Conservation (phyloP, 2,329 filamentous ascomycete genomes). For the Beauveria caledonica region DNA sequence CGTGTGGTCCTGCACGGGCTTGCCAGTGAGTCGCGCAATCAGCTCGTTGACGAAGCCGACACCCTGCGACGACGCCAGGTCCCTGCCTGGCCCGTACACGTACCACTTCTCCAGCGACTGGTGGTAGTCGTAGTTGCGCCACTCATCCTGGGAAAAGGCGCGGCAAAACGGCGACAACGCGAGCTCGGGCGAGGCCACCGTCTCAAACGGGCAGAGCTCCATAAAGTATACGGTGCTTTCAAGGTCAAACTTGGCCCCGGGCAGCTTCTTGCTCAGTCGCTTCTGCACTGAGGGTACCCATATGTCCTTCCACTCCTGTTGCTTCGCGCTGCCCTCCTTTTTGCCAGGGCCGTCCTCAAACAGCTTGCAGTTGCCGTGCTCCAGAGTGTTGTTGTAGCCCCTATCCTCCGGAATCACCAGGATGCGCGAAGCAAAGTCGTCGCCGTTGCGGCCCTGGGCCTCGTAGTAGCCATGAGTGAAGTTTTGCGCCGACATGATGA, state of each 20-base stretch:
- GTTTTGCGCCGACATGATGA: slow-evolving; percentile 65
- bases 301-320: slow-evolving; percentile 48
- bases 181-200: slow-evolving; percentile 50
- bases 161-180: slow-evolving; percentile 62
- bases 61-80: slow-evolving; percentile 74
- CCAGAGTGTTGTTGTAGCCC: slow-evolving; percentile 72
- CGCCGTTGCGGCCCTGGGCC: slow-evolving; percentile 27
- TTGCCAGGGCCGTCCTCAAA: slow-evolving; percentile 56
- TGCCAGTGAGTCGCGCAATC: slow-evolving; percentile 65
- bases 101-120: slow-evolving; percentile 79
- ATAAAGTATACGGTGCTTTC: slow-evolving; percentile 64
- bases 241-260: slow-evolving; percentile 55
- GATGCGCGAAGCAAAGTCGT: slow-evolving; percentile 45
- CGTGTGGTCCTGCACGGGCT: slow-evolving; percentile 63
- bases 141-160: slow-evolving; percentile 67
- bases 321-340: slow-evolving; percentile 39
- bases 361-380: slow-evolving; percentile 60
- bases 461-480: slow-evolving; percentile 68
- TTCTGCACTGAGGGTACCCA: slow-evolving; percentile 62
- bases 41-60: slow-evolving; percentile 86
- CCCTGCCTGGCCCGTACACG: slow-evolving; percentile 67
- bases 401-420: slow-evolving; percentile 61
- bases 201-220: slow-evolving; percentile 83
- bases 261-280: slow-evolving; percentile 61
- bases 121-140: slow-evolving; percentile 73